A percentile compares a stretch with the other conserved stretches of the same genome.
These are phyloP conservation scores for Talaromyces amestolkiae DNA, from an alignment of 2,329 filamentous ascomycete species.

Conservation along the genomic window DNA sequence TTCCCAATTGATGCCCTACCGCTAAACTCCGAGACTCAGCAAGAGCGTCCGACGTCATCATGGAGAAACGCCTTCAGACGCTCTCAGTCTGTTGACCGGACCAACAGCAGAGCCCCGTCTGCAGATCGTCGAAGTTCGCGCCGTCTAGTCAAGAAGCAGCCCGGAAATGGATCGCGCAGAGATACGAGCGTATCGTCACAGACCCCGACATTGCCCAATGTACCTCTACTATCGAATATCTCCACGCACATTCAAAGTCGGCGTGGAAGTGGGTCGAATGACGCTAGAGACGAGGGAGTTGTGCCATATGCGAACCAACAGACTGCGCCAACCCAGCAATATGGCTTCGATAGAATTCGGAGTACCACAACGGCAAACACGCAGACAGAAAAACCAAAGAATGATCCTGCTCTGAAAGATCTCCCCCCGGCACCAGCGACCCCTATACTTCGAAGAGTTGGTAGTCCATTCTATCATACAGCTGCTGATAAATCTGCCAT, in stretches of 20 bases:
- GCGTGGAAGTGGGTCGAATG: conserved; percentile 11
- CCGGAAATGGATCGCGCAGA: conserved; percentile 29
- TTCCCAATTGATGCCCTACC: conserved; percentile 14
- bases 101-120: conserved; percentile 1
- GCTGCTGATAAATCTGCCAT: conserved; percentile 6
- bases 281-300: not conserved
- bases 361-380: conserved; percentile 11
- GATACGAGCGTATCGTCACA: conserved; percentile 32
- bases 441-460: conserved; percentile 15
- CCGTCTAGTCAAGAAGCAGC: conserved; percentile 38
- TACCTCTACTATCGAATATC: conserved; percentile 25
- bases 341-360: conserved; percentile 19
- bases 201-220: conserved; percentile 26
- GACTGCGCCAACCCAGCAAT: not conserved
- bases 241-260: conserved; percentile 14
- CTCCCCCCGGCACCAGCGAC: conserved; percentile 14
- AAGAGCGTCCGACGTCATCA: conserved; percentile 22
- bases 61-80: conserved; percentile 24
- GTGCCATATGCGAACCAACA: not conserved
- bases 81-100: conserved; percentile 15
- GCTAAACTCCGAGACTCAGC: conserved; percentile 6
- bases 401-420: not conserved
- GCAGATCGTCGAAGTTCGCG: conserved; percentile 27
- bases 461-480: conserved; percentile 13
- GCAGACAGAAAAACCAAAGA: conserved; percentile 3